Evolutionary conservation across 2,329 filamentous ascomycete species (phyloP), one percentile per base, ranked within the genome.

Genomic region (Erysiphe pulchra): DNA sequence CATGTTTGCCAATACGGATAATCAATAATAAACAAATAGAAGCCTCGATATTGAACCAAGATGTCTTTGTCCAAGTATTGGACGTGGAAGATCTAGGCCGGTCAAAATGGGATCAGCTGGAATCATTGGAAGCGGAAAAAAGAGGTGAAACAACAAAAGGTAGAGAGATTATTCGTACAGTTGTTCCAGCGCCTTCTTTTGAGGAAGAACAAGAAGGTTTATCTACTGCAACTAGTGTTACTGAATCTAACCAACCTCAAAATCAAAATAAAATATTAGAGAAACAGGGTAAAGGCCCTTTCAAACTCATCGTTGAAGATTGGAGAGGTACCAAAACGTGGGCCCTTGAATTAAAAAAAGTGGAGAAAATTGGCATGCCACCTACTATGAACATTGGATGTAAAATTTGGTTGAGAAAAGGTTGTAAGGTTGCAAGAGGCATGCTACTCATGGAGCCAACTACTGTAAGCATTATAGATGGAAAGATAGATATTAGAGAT

Each of bases 271-370:
- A 13, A 40, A 9, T 17, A 10, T 9, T 6, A 13, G 12, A 16
- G 12, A 44, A 44, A 33, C 31, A 33, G 18, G 40, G 33, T 18
- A 43, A 44, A 13, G 55, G 79, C 0, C 78, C 83, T 20, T 85
- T 92, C 63, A 80, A 83, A 47, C 61, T 95, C 28, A 67, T 90
- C 0, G 56, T 98, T 47, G 83, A 95, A 59, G 90, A 98, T 62
- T 72, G 72, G 41, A 69, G 63, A 9, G 85, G 83, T 0, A 70
- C 66, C 12, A 76, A 71, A 51, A 65, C 79, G 0, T 82, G 76
- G 54, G 86, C 68, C 0, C 63, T 93, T 43, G 85, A 95, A 61
- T 58, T 92, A 44, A 65, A 63, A 50, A 65, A 68, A 10, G 68
- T 92, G 14, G 67, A 74, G 9, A 74, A 70, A 2, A 61, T 94